These are phyloP conservation scores for Schrenkiella parvula DNA, from an alignment of 345 rosid species.

Conservation along the genomic window DNA sequence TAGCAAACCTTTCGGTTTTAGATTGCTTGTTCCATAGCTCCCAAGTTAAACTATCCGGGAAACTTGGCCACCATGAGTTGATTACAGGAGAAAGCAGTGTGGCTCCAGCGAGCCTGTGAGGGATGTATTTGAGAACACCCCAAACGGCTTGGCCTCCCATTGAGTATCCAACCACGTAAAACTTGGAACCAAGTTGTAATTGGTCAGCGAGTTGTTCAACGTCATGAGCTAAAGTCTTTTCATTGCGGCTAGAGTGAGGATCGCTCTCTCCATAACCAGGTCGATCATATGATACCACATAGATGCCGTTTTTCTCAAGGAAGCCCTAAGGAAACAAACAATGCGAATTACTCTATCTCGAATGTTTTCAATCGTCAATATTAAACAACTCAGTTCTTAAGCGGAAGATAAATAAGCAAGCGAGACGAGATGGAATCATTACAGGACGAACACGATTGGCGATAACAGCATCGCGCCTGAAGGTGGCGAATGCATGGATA, in stretches of 20 bases:
- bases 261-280: slow-evolving; percentile 54
- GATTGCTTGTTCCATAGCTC: slow-evolving; percentile 46
- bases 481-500: slow-evolving; percentile 44
- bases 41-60: slow-evolving; percentile 46
- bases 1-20: slow-evolving; percentile 40
- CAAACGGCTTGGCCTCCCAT: slow-evolving; percentile 42
- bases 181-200: slow-evolving; percentile 68
- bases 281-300: slow-evolving; percentile 69
- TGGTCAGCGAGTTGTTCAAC: slow-evolving; percentile 83
- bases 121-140: slow-evolving; percentile 75
- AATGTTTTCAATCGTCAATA: too few species aligned
- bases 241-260: slow-evolving; percentile 28
- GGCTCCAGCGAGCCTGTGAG: slow-evolving; percentile 56
- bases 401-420: neutral
- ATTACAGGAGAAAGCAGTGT: slow-evolving; percentile 43
- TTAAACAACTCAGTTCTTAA: too few species aligned
- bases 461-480: slow-evolving; percentile 42
- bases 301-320: slow-evolving; percentile 60
- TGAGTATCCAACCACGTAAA: slow-evolving; percentile 45
- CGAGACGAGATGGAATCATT: slow-evolving; percentile 2
- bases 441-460: slow-evolving; percentile 36
- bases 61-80: slow-evolving; percentile 62
- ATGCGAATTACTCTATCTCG: neutral
- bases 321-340: slow-evolving; percentile 46
- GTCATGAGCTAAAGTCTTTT: slow-evolving; percentile 73